These are phyloP conservation scores for Albophoma yamanashiensis DNA, from an alignment of 2,329 filamentous ascomycete genomes.

Conservation along the genomic window DNA sequence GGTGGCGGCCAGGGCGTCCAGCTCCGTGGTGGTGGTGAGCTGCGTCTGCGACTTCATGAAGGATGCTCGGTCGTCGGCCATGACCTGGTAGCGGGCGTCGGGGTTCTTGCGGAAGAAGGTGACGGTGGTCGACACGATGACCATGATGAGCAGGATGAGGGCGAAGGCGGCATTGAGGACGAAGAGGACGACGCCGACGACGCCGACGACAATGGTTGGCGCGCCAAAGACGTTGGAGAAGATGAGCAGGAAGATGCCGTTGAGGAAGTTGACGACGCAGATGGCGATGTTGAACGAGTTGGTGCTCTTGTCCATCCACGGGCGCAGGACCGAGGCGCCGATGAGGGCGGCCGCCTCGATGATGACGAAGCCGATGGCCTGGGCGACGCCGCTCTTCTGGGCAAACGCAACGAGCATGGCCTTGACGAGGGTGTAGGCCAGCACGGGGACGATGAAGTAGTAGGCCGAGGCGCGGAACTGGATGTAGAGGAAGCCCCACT, in stretches of 20 bases:
- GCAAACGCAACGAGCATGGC: conserved; percentile 77
- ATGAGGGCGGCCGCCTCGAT: conserved; percentile 74
- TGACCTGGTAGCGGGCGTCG: conserved; percentile 88
- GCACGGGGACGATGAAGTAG: conserved; percentile 79
- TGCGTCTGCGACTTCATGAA: conserved; percentile 96
- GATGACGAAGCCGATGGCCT: conserved; percentile 73
- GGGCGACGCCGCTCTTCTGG: conserved; percentile 59
- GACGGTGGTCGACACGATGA: conserved; percentile 49
- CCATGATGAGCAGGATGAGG: conserved; percentile 70
- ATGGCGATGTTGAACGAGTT: conserved; percentile 96
- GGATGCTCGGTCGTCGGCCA: conserved; percentile 90
- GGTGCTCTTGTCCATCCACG: conserved; percentile 98
- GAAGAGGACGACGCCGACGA: conserved; percentile 85
- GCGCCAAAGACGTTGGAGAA: conserved; percentile 82
- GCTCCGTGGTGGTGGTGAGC: conserved; percentile 65
- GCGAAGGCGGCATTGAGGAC: conserved; percentile 78
- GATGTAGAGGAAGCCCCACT: conserved; percentile 97
- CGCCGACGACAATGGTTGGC: conserved; percentile 71
- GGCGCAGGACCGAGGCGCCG: conserved; percentile 66
- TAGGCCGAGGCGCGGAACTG: conserved; percentile 93
- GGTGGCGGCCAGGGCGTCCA: conserved; percentile 81
- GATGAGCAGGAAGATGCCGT: conserved; percentile 78
- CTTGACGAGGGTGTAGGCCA: conserved; percentile 77
- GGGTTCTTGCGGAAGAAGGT: conserved; percentile 88
- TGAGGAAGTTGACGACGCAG: conserved; percentile 80